Evolutionary conservation across 495 filamentous ascomycete genomes (phyloP), one percentile per base, ranked within the genome.

Genomic region (Penicillium tannophilum): DNA sequence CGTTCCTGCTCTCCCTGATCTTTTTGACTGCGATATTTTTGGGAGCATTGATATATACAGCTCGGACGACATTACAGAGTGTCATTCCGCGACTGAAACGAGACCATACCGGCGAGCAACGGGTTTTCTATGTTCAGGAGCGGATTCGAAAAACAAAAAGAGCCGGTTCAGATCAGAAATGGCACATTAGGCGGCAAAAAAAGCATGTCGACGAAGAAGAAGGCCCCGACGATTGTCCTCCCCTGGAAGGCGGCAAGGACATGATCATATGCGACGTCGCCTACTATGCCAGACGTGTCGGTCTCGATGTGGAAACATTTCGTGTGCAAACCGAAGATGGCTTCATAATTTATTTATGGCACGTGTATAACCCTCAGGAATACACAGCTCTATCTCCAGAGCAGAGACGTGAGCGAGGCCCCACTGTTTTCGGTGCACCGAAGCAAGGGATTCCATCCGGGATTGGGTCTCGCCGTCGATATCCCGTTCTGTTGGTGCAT

Each of bases 241-340:
- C 90, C 0, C 82, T 85, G 26, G 91, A 94, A 75, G 91, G 90
- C 12, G 91, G 91, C 0, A 82, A 84, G 39, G 93, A 98, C 67
- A 85, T 82, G 3, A 67, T 97, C 4, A 68, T 90, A 9, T 90
- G 88, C 66, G 89, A 97, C 70, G 84, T 93, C 10, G 82, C 82
- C 6, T 95, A 97, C 67, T 98, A 98, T 69, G 93, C 93, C 0
- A 79, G 90, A 36, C 77, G 92, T 16, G 93, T 97, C 2, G 94
- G 93, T 7, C 80, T 98, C 6, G 91, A 97, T 57, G 84, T 90
- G 17, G 94, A 97, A 65, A 83, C 82, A 20, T 92, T 89, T 66
- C 78, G 89, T 36, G 92, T 97, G 0, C 86, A 96, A 71, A 98
- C 94, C 0, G 93, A 97, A 71, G 93, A 98, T 66, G 94, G 93